Percentiles rank a stretch among this genome's conserved stretches.
phyloP scores from a whole-genome alignment of 192 early-diverging fungal genomes.

The Dispira simplex region DNA sequence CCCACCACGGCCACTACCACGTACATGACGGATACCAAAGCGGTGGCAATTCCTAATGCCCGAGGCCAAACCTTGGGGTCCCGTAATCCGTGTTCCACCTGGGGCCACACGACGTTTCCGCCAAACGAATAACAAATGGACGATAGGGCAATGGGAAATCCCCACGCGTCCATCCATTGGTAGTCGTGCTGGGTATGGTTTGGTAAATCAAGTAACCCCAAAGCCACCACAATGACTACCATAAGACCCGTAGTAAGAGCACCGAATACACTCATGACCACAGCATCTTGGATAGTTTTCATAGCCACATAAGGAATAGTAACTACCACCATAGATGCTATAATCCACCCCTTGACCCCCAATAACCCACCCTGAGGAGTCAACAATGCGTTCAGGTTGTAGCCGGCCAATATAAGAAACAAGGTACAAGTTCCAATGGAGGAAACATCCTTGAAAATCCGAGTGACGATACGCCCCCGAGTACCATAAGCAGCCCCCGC shows the following conservation, averaged over 20 bases:
- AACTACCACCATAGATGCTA: constrained; percentile 32
- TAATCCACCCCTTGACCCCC: constrained; percentile 33
- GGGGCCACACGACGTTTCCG: constrained; percentile 56
- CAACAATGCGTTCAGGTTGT: constrained; percentile 37
- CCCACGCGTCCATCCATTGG: constrained; percentile 25
- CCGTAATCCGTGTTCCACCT: constrained; percentile 49
- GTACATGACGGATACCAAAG: constrained; percentile 44
- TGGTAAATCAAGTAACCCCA: constrained; percentile 30
- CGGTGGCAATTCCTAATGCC: constrained; percentile 32
- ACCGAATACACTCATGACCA: constrained; percentile 39
- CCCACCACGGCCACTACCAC: constrained; percentile 39
- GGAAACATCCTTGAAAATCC: constrained; percentile 36
- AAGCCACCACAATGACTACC: constrained; percentile 35
- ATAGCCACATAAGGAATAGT: constrained; percentile 44
- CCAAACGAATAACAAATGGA: constrained; percentile 50
- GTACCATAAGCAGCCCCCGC: constrained; percentile 27
- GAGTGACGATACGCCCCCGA: constrained; percentile 27
- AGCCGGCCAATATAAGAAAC: constrained; percentile 45
- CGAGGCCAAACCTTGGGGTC: constrained; percentile 36
- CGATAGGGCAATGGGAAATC: constrained; percentile 43
- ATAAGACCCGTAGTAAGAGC: constrained; percentile 41
- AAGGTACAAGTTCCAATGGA: constrained; percentile 34
- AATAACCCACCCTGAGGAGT: constrained; percentile 21
- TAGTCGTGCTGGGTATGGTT: constrained; percentile 21
- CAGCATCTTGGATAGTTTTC: constrained; percentile 53